These are phyloP conservation scores for Neurospora tetraspora DNA, from an alignment of 495 filamentous ascomycete species.

Conservation along the genomic window DNA sequence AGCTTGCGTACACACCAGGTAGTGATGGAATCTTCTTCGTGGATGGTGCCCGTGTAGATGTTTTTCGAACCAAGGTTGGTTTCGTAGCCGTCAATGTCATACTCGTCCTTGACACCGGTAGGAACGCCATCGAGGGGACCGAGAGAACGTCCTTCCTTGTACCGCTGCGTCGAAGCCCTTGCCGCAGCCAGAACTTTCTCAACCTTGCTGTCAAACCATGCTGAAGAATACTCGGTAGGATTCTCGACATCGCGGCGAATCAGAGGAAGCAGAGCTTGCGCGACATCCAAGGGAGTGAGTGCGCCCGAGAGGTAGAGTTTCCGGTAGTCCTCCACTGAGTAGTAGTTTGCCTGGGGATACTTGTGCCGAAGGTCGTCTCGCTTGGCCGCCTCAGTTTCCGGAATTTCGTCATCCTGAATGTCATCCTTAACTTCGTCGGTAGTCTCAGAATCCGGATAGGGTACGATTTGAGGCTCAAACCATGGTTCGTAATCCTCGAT, in stretches of 20 bases:
- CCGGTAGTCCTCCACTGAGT: constrained; percentile 60
- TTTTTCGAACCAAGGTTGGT: constrained; percentile 50
- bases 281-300: constrained; percentile 57
- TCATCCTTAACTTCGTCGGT: constrained; percentile 6
- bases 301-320: constrained; percentile 52
- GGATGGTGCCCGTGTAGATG: constrained; percentile 23
- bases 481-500: constrained; percentile 54
- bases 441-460: constrained; percentile 19
- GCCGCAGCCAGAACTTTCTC: constrained; percentile 56
- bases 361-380: constrained; percentile 4
- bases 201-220: constrained; percentile 52
- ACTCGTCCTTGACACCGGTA: constrained; percentile 40
- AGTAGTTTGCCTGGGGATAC: constrained; percentile 36
- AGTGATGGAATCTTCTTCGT: constrained; percentile 35
- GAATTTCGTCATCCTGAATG: constrained; percentile 9
- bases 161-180: constrained; percentile 53
- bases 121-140: constrained; percentile 71
- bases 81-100: constrained; percentile 61
- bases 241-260: constrained; percentile 49
- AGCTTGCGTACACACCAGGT: constrained; percentile 66
- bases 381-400: constrained; percentile 3
- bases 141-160: constrained; percentile 48
- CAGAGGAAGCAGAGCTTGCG: constrained; percentile 54
- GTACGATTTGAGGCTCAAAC: constrained; percentile 72
- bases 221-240: constrained; percentile 47